Base-by-base conservation (phyloP, 352 stramenopile species). In the Globisporangium megalacanthum region DNA sequence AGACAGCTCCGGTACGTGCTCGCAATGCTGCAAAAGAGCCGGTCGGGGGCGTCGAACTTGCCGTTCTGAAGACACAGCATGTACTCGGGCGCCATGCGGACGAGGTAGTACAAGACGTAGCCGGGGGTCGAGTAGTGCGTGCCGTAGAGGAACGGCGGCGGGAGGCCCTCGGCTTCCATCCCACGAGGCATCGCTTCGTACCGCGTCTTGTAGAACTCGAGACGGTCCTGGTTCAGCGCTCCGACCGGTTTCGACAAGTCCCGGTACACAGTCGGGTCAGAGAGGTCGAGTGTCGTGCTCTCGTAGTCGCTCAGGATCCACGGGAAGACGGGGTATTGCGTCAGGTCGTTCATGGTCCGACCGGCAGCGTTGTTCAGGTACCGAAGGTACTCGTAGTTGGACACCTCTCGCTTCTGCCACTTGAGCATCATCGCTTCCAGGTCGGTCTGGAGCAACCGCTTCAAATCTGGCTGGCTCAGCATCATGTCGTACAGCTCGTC, bases 81-180 rank as follows among this genome's bases (percentile, higher is more conserved):
- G 68, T 98, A 97, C 36, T 98, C 76, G 3, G 97, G 97, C 57
- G 98, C 89, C 57, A 98, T 83, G 14, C 97, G 83, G 36, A 99
- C 81, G n/a, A 99, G 74, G 67, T 98, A 99, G 67, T 99, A 97
- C 42, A 99, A 64, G 50, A 99, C 97, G 59, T 99, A 98, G 53
- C 96, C 97, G 6, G 87, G 83, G n/a, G 83, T 92, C 0, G 85
- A 95, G 62, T 95, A 95, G 68, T 95, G 85, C 2, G 97, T 99
- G 25, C 97, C 97, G 69, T 99, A 99, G 54, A 99, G 78, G 64
- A 99, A 99, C n/a, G 95, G 88, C 8, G 97, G 96, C 1, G 83
- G 83, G 45, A 90, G 67, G 2, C 79, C 81, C 42, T 92, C 83
- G 0, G 74, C 82, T 56, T 97, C 82, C 25, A 89, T 80, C 0